A percentile compares a stretch with the other conserved stretches of the same genome.
These are phyloP conservation scores for Candida golubevii DNA, from an alignment of 805 yeast species.

Conservation along the genomic window DNA sequence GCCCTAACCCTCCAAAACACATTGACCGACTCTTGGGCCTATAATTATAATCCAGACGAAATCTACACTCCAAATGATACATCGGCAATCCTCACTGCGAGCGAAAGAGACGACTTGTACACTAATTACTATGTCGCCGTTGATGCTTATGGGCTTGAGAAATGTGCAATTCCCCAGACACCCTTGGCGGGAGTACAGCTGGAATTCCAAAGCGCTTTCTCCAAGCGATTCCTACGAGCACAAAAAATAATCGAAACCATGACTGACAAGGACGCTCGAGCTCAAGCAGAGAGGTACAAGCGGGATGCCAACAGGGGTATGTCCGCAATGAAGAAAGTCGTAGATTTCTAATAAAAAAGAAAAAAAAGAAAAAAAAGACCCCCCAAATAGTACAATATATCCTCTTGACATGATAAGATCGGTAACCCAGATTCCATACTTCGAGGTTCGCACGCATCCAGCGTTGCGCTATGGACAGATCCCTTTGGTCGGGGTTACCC, in stretches of 20 bases:
- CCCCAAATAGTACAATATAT: too few relatives aligned
- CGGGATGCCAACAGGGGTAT: not conserved
- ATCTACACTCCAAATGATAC: not conserved
- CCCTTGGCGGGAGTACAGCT: not conserved
- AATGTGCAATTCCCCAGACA: slow-evolving; percentile 4
- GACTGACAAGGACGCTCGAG: slow-evolving; percentile 1
- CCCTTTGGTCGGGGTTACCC: slow-evolving; percentile 17
- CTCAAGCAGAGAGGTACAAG: not conserved
- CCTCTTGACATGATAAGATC: not conserved
- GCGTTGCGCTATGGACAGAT: too few relatives aligned
- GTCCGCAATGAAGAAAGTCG: not conserved
- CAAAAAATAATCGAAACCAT: not conserved
- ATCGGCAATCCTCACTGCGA: slow-evolving; percentile 25
- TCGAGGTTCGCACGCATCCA: slow-evolving; percentile 1
- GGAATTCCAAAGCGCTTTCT: not conserved
- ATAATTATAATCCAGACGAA: not conserved
- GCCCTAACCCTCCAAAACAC: too few relatives aligned
- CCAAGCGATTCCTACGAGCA: not conserved
- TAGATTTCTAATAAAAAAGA: not conserved
- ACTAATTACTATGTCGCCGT: slow-evolving; percentile 31
- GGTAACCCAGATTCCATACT: not conserved
- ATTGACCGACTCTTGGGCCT: too few relatives aligned
- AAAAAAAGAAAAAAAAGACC: not conserved
- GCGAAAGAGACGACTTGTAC: slow-evolving; percentile 38
- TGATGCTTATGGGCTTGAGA: slow-evolving; percentile 8